Evolutionary conservation across 139 green algal genomes (phyloP).

Genomic region (Coelastrella sp.): DNA sequence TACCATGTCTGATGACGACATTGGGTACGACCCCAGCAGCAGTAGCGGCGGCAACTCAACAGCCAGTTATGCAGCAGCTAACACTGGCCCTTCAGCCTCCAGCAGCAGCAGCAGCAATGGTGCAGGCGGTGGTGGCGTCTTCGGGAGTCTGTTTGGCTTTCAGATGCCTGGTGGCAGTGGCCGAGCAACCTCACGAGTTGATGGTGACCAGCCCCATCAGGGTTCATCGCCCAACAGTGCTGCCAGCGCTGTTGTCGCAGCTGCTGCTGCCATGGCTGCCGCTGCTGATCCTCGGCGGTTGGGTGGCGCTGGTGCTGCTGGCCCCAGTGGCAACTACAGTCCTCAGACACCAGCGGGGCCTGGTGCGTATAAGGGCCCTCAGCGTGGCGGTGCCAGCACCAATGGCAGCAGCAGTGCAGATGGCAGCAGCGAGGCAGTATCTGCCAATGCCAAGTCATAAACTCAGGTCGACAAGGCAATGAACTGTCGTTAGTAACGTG

Average conservation of each 20-base stretch:
- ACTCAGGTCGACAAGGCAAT: background rate
- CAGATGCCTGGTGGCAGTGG: slow-evolving; percentile 22
- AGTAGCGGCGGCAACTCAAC: slow-evolving; percentile 12
- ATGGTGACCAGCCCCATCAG: background rate
- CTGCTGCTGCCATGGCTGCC: slow-evolving; percentile 39
- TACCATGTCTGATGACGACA: slow-evolving; percentile 25
- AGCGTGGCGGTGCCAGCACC: background rate
- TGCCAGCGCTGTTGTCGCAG: slow-evolving; percentile 35
- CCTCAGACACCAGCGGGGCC: background rate
- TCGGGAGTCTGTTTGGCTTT: slow-evolving; percentile 35
- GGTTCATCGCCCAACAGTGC: background rate
- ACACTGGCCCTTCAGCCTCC: background rate
- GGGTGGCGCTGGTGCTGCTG: background rate
- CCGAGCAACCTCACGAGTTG: background rate
- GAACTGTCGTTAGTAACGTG: background rate
- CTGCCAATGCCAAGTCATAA: background rate
- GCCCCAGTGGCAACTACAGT: background rate
- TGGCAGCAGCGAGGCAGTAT: background rate
- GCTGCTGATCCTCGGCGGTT: slow-evolving; percentile 26
- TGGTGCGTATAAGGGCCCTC: background rate
- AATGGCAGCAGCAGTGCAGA: background rate
- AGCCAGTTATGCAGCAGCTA: background rate
- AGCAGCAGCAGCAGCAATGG: slow-evolving; percentile 8
- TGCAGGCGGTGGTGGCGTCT: slow-evolving; percentile 1
- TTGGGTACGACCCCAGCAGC: background rate